Evolutionary conservation across 2,329 filamentous ascomycete genomes (phyloP), one percentile per base, ranked within the genome.

Genomic region (Ceratocystis destructans): DNA sequence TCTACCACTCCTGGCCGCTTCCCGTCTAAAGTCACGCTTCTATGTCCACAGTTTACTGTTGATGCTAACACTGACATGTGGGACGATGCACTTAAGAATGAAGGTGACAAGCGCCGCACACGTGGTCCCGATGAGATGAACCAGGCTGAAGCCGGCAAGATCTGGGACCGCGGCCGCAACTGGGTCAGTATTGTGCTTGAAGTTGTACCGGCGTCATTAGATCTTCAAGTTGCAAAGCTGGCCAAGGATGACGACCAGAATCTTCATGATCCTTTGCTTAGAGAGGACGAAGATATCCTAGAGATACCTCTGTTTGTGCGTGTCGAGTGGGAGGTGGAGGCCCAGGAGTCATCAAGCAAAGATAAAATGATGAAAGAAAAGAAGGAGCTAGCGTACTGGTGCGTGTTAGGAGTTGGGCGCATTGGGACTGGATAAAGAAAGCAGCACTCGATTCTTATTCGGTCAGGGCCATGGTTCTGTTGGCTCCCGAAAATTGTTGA

Each of bases 291-390:
- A 72, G 83, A 87, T 65, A 73, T 85, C 64, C 69, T 97, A 53
- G 94, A 99, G 79, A 93, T 99, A 71, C 93, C 94, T 65, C 86
- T 99, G 72, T 95, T 96, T 78, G 90, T 99, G 68, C 83, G 91
- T 28, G 82, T 96, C 66, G 92, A 96, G 75, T 99, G 92, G 86
- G 93, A 92, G 75, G 81, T 83, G 2, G 88, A 91, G 70, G 79
- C 80, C 0, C 79, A 83, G 65, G 84, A 89, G 68, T 83, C 85
- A 7, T 72, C 76, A 1, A 75, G 76, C 45, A 80, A 75, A 73
- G 83, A 82, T 70, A 86, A 81, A 74, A 84, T 83, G 57, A 83
- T 79, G 61, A 87, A 82, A 74, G 89, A 93, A 76, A 93, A 86
- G 78, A 84, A 88, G 72, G 94, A 97, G 74, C 77, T 97, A 75